A percentile compares a stretch with the other conserved stretches of the same genome.
These are phyloP conservation scores for Lepidopterella palustris DNA, from an alignment of 495 filamentous ascomycete genomes.

Conservation along the genomic window DNA sequence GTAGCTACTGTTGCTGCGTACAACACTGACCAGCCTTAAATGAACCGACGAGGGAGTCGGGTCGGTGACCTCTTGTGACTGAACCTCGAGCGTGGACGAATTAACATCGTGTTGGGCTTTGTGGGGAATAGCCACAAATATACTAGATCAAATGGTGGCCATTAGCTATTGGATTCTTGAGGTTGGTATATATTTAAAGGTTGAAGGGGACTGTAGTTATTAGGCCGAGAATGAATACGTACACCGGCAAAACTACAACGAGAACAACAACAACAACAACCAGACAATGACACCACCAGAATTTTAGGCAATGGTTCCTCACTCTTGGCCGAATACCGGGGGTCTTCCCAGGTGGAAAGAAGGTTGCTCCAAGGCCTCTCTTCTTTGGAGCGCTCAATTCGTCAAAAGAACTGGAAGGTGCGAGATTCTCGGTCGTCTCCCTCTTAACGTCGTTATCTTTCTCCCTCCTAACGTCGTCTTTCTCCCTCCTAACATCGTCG, in stretches of 20 bases:
- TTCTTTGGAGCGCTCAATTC: slow-evolving; percentile 6
- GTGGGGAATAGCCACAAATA: slow-evolving; percentile 66
- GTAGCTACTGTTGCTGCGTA: slow-evolving; percentile 43
- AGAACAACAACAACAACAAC: slow-evolving; percentile 49
- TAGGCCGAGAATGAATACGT: too few species aligned
- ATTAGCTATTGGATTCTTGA: too few species aligned
- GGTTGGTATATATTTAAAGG: too few species aligned
- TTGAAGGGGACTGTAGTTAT: too few species aligned
- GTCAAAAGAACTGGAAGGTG: neutral
- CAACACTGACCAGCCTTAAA: slow-evolving; percentile 46
- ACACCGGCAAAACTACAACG: slow-evolving; percentile 60
- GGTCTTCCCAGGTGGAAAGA: slow-evolving; percentile 28
- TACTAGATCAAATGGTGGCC: slow-evolving; percentile 44
- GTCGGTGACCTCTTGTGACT: slow-evolving; percentile 50
- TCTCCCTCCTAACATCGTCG: too few species aligned
- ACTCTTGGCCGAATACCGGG: slow-evolving; percentile 38
- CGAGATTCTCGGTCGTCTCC: slow-evolving; percentile 3
- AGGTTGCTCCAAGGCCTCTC: slow-evolving; percentile 18
- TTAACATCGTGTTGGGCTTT: slow-evolving; percentile 66
- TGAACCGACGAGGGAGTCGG: slow-evolving; percentile 52
- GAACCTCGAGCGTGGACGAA: slow-evolving; percentile 55
- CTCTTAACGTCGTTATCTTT: slow-evolving; percentile 11
- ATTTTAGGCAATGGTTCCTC: slow-evolving; percentile 48
- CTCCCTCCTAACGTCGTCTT: slow-evolving; percentile 6
- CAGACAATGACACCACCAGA: slow-evolving; percentile 65